A percentile compares a stretch with the other conserved stretches of the same genome.
These are phyloP conservation scores for Aspergillus transmontanensis DNA, from an alignment of 2,329 filamentous ascomycete species.

Conservation along the genomic window DNA sequence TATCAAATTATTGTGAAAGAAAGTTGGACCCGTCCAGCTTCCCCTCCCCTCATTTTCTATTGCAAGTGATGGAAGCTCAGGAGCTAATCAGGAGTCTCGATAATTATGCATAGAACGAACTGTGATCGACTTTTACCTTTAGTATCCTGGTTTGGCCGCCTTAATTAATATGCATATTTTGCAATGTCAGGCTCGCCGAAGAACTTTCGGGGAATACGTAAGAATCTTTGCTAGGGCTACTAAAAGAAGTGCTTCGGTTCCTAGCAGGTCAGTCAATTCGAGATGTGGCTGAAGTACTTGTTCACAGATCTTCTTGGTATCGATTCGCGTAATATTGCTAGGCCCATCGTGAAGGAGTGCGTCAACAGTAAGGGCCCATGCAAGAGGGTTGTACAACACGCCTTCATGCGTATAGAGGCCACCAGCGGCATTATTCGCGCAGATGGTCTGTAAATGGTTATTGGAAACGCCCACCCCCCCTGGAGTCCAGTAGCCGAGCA, in stretches of 20 bases:
- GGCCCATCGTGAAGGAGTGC: slow-evolving; percentile 53
- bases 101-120: too few relatives aligned
- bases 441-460: slow-evolving; percentile 52
- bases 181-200: slow-evolving; percentile 45
- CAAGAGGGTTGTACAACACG: slow-evolving; percentile 53
- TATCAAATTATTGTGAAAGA: too few relatives aligned
- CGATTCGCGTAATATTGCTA: slow-evolving; percentile 42
- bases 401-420: slow-evolving; percentile 55
- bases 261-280: slow-evolving; percentile 48
- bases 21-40: too few relatives aligned
- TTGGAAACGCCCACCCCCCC: slow-evolving; percentile 53
- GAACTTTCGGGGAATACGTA: slow-evolving; percentile 37
- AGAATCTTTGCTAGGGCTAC: slow-evolving; percentile 41
- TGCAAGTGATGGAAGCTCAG: too few relatives aligned
- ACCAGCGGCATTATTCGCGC: slow-evolving; percentile 41
- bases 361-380: slow-evolving; percentile 47
- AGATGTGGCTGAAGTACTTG: slow-evolving; percentile 24
- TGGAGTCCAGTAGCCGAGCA: slow-evolving; percentile 42
- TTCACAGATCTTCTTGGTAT: slow-evolving; percentile 45
- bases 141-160: too few relatives aligned
- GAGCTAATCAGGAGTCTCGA: too few relatives aligned
- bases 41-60: too few relatives aligned
- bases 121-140: not conserved
- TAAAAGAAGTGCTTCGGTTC: slow-evolving; percentile 47
- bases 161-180: slow-evolving; percentile 35